Evolutionary conservation across 495 filamentous ascomycete genomes (phyloP), one percentile per base, ranked within the genome.

Genomic region (Lophium mytilinum): DNA sequence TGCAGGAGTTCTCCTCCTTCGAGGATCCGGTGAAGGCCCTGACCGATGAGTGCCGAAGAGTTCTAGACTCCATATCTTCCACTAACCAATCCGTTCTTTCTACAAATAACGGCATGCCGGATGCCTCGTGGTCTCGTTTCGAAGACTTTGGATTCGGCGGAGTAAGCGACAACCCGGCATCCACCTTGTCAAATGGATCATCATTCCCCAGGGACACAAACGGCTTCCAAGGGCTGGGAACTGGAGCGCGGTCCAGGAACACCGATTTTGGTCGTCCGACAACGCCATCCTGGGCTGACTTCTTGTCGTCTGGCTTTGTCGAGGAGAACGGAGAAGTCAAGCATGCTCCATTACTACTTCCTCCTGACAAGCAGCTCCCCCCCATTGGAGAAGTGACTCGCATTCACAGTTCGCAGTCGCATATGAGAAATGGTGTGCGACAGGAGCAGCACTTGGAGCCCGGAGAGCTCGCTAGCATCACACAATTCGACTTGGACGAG

Each of bases 241-340:
- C 79, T 18, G 79, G 79, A 7, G 83, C 89, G 4, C 78, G 80
- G 10, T 88, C 88, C 9, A 76, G 73, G 37, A 74, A 66, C 39
- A 77, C 78, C 37, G 83, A 87, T 56, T 68, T 87, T 55, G 90
- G 83, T 15, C 80, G 93, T 41, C 94, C 93, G 3, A 96, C 90
- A 0, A 98, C 93, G 3, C 93, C 93, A 9, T 97, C 93, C 1
- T 96, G 91, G 91, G 90, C 91, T 9, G 93, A 98, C 67, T 98
- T 98, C 70, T 78, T 98, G 62, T 94, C 88, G 3, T 90, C 88
- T 43, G 93, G 93, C 0, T 98, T 98, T 61, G 78, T 83, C 17
- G 88, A 94, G 57, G 86, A 93, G 48, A 75, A 73, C 9, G 72
- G 67, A 7, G 73, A 76, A 53, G 70, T 75, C 33, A 76, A 71